Base-by-base conservation (phyloP, 2,329 filamentous ascomycete species). In the Paracorniculantispora psalliotae region DNA sequence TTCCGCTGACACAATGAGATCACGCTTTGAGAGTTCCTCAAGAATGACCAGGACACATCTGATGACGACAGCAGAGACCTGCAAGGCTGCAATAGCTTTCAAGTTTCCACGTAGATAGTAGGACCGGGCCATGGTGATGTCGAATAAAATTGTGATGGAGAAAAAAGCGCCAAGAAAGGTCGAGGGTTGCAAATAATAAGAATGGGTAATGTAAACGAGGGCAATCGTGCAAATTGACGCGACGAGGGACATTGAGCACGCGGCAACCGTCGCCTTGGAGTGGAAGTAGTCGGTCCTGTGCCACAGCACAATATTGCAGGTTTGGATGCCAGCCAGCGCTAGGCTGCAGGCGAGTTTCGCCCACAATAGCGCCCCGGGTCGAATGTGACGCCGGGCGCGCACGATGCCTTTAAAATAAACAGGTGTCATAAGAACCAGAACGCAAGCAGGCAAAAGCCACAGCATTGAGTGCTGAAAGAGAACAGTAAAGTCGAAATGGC, bases 401-500 rank as follows among this genome's bases (percentile, higher is more conserved):
- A 15, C 6, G 5, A 48, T 17, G 4, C 10, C 21, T 3, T 48
- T 41, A 2, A 47, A 6, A 4, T 47, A 49, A 9, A 54, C 7
- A 1, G 62, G 56, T 0, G 57, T 61, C 3, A 33, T 6, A 33
- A 33, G 30, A 33, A 33, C 6, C 6, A 33, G 30, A 33, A 33
- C 6, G 30, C 12, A 12, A 33, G 30, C 30, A 33, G 30, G 30
- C 30, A 33, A 33, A 33, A 33, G 30, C 13, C n/a, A 44, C 15
- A 59, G 26, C 10, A 54, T 59, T 1, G 26, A 9, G 9, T 59
- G 50, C 25, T 59, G 50, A 25, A 59, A 49, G 13, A 28, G 43
- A 6, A 54, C 2, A 2, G 43, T 59, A n/a, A 59, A 59, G 15
- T 59, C 50, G 23, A 59, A 59, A 13, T 41, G 43, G 44, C 33